These are phyloP conservation scores for Nicotiana tabacum DNA, from an alignment of 257 asterid genomes.

Conservation along the genomic window DNA sequence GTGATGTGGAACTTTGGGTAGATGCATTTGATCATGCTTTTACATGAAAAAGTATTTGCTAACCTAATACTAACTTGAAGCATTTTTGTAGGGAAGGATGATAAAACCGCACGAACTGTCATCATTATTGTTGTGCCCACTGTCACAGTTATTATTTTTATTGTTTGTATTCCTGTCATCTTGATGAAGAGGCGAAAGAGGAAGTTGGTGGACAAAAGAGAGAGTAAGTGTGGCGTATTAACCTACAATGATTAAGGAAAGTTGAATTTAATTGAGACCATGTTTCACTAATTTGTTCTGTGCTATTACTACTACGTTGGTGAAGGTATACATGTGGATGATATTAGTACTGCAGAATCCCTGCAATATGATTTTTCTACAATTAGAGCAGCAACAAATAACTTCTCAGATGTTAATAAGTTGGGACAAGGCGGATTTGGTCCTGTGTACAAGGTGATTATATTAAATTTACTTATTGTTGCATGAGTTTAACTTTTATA, in stretches of 20 bases:
- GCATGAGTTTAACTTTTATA: not conserved
- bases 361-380: slow-evolving; percentile 16
- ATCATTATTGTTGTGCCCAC: not conserved
- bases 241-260: not conserved
- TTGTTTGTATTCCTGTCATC: not conserved
- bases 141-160: not conserved
- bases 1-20: no score
- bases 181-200: not conserved
- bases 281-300: not conserved
- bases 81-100: not conserved
- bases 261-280: not conserved
- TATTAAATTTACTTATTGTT: not conserved
- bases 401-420: slow-evolving; percentile 20
- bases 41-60: no score
- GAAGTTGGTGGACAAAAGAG: not conserved
- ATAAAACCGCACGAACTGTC: not conserved
- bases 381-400: slow-evolving; percentile 10
- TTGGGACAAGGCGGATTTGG: slow-evolving; percentile 27
- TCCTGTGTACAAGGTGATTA: slow-evolving; percentile 20
- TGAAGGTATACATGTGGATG: not conserved
- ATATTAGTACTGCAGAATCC: slow-evolving; percentile 8
- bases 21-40: no score
- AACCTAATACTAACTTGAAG: no score
- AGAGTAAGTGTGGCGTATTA: not conserved
- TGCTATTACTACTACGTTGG: not conserved